A percentile compares a stretch with the other conserved stretches of the same genome.
Conservation (phyloP, 2,329 filamentous ascomycete species). For the Sodiomyces alkalinus region DNA sequence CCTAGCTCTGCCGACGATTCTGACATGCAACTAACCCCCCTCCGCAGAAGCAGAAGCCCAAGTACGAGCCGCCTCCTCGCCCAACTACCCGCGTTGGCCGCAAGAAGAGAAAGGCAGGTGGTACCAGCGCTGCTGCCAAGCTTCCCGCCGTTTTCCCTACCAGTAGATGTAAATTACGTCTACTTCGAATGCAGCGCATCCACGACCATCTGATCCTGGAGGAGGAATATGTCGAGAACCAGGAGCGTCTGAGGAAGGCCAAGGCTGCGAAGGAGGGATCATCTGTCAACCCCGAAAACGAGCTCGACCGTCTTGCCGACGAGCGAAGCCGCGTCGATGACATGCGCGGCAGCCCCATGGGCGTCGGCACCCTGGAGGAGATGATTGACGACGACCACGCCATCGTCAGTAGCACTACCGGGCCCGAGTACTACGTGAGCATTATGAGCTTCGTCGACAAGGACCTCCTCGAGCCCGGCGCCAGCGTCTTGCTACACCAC, state of each 20-base stretch:
- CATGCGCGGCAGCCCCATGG: constrained; percentile 97
- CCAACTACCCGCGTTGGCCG: constrained; percentile 93
- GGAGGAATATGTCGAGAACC: constrained; percentile 98
- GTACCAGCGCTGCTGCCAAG: constrained; percentile 88
- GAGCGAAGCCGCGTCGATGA: constrained; percentile 92
- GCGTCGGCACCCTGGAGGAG: constrained; percentile 92
- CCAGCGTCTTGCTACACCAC: constrained; percentile 88
- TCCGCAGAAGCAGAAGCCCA: constrained; percentile 91
- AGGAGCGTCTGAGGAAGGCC: constrained; percentile 86
- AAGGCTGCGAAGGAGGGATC: constrained; percentile 66
- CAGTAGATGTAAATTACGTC: constrained; percentile 90
- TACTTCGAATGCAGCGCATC: constrained; percentile 95
- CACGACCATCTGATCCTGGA: constrained; percentile 95
- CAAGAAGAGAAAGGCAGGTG: constrained; percentile 94
- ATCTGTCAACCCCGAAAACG: constrained; percentile 55
- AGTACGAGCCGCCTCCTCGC: constrained; percentile 96
- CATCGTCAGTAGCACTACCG: constrained; percentile 93
- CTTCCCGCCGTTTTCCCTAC: constrained; percentile 89
- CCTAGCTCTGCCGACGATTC: too few relatives aligned
- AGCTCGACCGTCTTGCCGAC: constrained; percentile 74
- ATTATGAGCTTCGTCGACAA: constrained; percentile 99
- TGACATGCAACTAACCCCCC: constrained; percentile 7
- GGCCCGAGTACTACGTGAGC: constrained; percentile 96
- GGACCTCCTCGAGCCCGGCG: constrained; percentile 88
- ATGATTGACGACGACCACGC: constrained; percentile 99